Evolutionary conservation across 73 alveolate genomes (phyloP), one percentile per base, ranked within the genome.

Genomic region (Paramecium octaurelia): DNA sequence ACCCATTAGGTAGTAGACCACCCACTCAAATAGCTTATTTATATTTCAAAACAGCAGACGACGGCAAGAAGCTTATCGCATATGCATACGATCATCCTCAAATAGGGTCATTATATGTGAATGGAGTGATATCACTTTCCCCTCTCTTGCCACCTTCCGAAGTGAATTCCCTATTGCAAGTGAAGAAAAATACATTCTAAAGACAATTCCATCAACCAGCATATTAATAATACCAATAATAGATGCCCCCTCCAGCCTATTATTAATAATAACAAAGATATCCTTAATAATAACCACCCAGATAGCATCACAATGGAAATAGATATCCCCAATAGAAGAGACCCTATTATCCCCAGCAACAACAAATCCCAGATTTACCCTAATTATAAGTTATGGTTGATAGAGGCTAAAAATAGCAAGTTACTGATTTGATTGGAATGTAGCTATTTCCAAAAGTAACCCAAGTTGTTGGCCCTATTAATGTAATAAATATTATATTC

Each of bases 391-490:
- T 21, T 11, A 29, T 75, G 57, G 35, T 38, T 75, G 88, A 75
- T 35, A 75, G 88, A 42, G 60, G 60, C 36, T 35, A 75, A 75
- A 38, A 38, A 35, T 23, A 75, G 35, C 8, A 75, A 8, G 88
- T 75, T 21, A 75, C 58, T 24, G 60, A 75, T 42, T 4, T 35
- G 35, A 35, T 75, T 36, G 88, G 88, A 38, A 75, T 10, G 35
- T 20, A 38, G 46, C 88, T 75, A 38, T 75, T 38, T 38, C 88
- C 88, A 38, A 38, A 75, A 75, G 88, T 75, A 36, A 38, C 46
- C 18, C 18, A 35, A 75, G 20, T 75, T 75, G 88, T 75, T 75
- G 88, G 88, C 29, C 88, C 88, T 29, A 38, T 29, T 38, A 75
- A 42, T 35, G 88, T 75, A 75, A 21, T 14, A 14, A 29, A 75